A percentile compares a stretch with the other conserved stretches of the same genome.
phyloP scores from a whole-genome alignment of 2,329 filamentous ascomycete genomes.

The Calonectria leucothoes region DNA sequence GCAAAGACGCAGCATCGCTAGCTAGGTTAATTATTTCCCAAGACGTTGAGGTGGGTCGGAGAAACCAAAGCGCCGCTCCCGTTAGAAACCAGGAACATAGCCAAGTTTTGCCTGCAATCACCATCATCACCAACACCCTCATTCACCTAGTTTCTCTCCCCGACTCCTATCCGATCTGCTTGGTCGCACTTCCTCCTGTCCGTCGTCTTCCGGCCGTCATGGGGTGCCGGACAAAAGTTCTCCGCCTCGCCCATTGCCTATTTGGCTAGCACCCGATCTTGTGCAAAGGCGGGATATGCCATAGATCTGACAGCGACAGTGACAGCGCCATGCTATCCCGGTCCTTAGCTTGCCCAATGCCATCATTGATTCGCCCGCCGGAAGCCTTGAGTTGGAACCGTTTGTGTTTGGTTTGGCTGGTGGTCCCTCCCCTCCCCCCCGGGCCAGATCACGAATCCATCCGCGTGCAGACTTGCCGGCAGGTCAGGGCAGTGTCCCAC shows the following conservation, averaged over 20 bases:
- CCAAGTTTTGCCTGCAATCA: constrained; percentile 3
- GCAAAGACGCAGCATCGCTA: not conserved
- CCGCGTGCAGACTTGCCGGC: constrained; percentile 30
- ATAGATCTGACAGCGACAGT: constrained; percentile 25
- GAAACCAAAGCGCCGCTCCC: constrained; percentile 23
- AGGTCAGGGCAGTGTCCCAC: constrained; percentile 28
- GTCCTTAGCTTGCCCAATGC: not conserved
- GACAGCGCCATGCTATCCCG: not conserved
- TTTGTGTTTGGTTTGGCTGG: constrained; percentile 24
- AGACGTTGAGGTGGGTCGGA: constrained; percentile 16
- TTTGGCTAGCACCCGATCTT: constrained; percentile 13
- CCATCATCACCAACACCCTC: not conserved
- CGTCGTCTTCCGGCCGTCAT: not conserved
- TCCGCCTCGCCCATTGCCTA: not conserved
- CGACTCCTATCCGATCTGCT: not conserved
- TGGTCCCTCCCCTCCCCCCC: not conserved
- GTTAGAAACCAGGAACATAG: constrained; percentile 11
- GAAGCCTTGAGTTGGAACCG: constrained; percentile 21
- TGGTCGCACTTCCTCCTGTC: not conserved
- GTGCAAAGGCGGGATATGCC: constrained; percentile 32
- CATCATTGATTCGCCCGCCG: not conserved
- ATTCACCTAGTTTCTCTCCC: not conserved
- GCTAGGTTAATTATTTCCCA: constrained; percentile 4
- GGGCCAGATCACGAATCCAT: constrained; percentile 40
- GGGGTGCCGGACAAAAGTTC: not conserved